These are phyloP conservation scores for Chrysopogon serrulatus DNA, from an alignment of 176 grass and related monocot genomes.

Conservation along the genomic window DNA sequence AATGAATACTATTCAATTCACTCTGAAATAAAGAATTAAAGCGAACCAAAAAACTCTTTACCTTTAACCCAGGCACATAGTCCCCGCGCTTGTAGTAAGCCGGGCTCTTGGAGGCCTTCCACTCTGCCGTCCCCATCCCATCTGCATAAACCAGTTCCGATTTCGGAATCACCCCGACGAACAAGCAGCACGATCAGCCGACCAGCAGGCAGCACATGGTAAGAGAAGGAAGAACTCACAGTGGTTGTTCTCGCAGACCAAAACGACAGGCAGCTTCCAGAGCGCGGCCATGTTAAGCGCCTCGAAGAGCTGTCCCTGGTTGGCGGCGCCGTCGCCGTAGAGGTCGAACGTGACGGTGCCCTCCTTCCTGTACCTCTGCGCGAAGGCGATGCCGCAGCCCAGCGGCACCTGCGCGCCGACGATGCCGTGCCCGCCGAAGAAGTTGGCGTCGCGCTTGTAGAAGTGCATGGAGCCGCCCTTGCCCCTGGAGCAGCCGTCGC, in stretches of 20 bases:
- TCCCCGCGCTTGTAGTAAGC: constrained; percentile 95
- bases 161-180: neutral
- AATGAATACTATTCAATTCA: neutral
- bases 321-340: constrained; percentile 80
- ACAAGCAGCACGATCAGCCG: neutral
- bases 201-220: neutral
- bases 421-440: constrained; percentile 85
- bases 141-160: constrained; percentile 33
- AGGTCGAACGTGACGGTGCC: constrained; percentile 63
- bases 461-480: constrained; percentile 97
- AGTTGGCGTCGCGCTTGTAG: constrained; percentile 75
- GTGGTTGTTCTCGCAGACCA: constrained; percentile 99
- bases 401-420: constrained; percentile 87
- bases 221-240: constrained; percentile 33
- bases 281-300: constrained; percentile 95
- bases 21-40: neutral
- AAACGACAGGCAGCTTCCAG: constrained; percentile 72
- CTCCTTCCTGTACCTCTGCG: constrained; percentile 81
- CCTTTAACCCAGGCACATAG: constrained; percentile 89
- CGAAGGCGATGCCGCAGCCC: constrained; percentile 76
- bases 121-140: constrained; percentile 97
- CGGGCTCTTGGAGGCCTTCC: constrained; percentile 76
- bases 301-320: constrained; percentile 97
- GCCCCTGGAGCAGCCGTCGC: constrained; percentile 56
- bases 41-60: neutral